Conservation (phyloP, 2,329 filamentous ascomycete species). For the Sporothrix protearum region DNA sequence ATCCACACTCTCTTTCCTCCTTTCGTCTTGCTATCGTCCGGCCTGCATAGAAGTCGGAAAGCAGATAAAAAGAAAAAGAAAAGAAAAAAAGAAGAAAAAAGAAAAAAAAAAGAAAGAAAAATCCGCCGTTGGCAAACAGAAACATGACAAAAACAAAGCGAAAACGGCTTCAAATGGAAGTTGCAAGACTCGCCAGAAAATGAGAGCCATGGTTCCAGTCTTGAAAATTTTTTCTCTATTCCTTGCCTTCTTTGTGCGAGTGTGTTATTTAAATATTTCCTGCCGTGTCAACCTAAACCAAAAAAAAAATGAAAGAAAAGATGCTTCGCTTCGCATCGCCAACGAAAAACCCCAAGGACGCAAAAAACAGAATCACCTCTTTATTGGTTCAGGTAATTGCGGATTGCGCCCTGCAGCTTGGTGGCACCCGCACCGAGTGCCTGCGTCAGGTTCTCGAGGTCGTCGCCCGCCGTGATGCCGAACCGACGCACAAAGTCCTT, state of each 20-base stretch:
- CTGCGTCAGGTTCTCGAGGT: constrained; percentile 83
- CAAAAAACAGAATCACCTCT: neutral
- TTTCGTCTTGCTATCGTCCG: neutral
- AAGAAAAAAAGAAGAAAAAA: no score
- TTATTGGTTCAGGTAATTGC: constrained; percentile 50
- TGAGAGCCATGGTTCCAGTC: neutral
- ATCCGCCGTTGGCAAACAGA: neutral
- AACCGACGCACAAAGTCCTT: constrained; percentile 96
- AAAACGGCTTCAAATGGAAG: neutral
- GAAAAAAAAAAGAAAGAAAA: no score
- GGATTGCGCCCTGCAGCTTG: constrained; percentile 73
- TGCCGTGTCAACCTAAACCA: neutral
- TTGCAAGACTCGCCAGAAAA: neutral
- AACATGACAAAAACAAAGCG: neutral
- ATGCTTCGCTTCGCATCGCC: neutral
- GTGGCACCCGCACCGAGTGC: constrained; percentile 81
- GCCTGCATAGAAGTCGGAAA: constrained; percentile 12
- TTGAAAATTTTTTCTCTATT: neutral
- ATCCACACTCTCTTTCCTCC: no score
- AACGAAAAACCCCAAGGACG: neutral
- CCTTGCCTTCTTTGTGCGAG: neutral
- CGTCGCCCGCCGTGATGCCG: constrained; percentile 91
- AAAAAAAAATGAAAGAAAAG: neutral
- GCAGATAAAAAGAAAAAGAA: no score
- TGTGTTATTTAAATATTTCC: neutral